Base-by-base conservation (phyloP, 1,284 basidiomycete genomes). In the Volvariella volvacea region DNA sequence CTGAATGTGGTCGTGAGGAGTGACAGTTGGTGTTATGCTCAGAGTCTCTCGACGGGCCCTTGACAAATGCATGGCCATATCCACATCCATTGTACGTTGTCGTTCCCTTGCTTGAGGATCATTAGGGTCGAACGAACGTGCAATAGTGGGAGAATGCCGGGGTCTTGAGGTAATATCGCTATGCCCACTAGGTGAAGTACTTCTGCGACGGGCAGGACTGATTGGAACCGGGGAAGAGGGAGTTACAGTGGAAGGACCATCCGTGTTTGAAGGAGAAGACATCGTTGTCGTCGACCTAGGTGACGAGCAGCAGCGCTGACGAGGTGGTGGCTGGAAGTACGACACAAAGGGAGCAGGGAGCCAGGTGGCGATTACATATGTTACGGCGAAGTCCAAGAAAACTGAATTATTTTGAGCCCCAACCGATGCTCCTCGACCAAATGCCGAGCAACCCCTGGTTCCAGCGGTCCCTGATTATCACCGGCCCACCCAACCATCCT, bases 31-130 rank as follows among this genome's bases (percentile, higher is more conserved):
- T 30, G 67, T 58, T 19, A 55, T 49, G 16, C 67, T 63, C n/a
- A 80, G 55, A 2, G 84, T 85, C 43, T 80, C 79, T 50, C 83
- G 73, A 20, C 87, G 74, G 0, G 85, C 86, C 28, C 79, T 72
- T 22, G 85, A 87, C 38, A 91, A 76, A 44, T 90, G 86, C 58
- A 88, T 75, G 39, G 88, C 88, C 76, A 89, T 87, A 55, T 90
- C 87, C 0, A 82, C 88, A 52, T 90, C 88, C 78, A 91, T 83
- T 1, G 83, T 78, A n/a, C 85, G 74, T 64, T 91, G 88, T 14
- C 88, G 76, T 58, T 91, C 88, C 41, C 77, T 70, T 17, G 74
- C 77, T 45, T 84, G 76, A 0, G 83, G 80, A 56, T 87, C 83
- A 62, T 80, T 71, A 12, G 71, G 73, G 57, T 87, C 82, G 50